Base-by-base conservation (phyloP, 192 early-diverging fungal genomes). In the Gonapodya sp. region DNA sequence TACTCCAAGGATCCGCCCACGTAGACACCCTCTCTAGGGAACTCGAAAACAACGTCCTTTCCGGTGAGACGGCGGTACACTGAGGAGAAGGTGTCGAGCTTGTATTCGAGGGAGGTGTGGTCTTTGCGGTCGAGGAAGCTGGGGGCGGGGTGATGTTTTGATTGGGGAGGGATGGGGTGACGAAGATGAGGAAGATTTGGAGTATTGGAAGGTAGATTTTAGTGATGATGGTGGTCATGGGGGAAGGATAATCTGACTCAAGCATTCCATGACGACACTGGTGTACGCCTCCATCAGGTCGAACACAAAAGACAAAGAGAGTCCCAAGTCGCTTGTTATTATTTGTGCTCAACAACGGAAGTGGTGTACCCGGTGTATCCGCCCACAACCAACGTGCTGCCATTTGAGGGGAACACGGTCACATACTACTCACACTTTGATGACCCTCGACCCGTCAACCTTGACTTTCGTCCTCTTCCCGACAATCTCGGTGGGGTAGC, bases 1-100 rank as follows among this genome's bases (percentile, higher is more conserved):
- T 64, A 64, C 8, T 64, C 46, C 46, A 64, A 24, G 8, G 8
- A 24, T 16, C 46, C 46, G 8, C 75, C 75, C 8, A 77, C 75
- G 75, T 77, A 77, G 8, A 34, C 34, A 2, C 79, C 79, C 35
- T 46, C 35, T 79, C 34, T 1, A n/a, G 78, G 93, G 95, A 99
- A 99, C 90, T 97, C 96, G 86, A 99, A 99, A 82, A 93, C 92
- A 85, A 99, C 96, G 81, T 99, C 95, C 93, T 99, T 99, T 87
- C 95, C 94, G 82, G 97, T 98, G 80, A 97, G 88, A 85, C 93
- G 93, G 89, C 93, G 92, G 95, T 97, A 97, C 80, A 96, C 93
- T 80, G 95, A 89, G 82, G 94, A 92, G 92, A 98, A 99, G 81
- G 96, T 97, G 88, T 96, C 94, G 36, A 99, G 93, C 93, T 97